These are phyloP conservation scores for Pseudogymnoascus sp. DNA, from an alignment of 2,329 filamentous ascomycete genomes.

Conservation along the genomic window DNA sequence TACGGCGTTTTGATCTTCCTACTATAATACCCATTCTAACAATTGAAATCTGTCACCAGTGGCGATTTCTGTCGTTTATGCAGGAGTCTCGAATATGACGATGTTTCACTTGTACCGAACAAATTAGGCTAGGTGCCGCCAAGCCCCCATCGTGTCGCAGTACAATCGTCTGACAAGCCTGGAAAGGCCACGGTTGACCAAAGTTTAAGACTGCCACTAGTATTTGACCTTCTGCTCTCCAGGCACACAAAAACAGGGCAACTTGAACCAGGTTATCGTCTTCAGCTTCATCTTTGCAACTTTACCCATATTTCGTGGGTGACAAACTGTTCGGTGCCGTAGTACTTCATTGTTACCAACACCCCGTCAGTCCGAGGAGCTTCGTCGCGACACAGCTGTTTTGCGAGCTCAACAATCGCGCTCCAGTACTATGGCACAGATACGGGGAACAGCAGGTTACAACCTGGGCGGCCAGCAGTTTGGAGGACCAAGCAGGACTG, in stretches of 20 bases:
- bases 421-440: constrained; percentile 42
- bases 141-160: neutral
- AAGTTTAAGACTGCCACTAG: constrained; percentile 9
- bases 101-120: constrained; percentile 7
- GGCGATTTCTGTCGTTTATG: constrained; percentile 1
- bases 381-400: constrained; percentile 1
- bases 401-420: neutral
- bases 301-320: neutral
- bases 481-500: constrained; percentile 27
- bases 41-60: neutral
- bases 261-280: neutral
- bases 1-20: neutral
- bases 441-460: constrained; percentile 43
- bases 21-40: neutral
- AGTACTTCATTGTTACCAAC: constrained; percentile 6
- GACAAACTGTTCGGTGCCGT: neutral
- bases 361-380: neutral
- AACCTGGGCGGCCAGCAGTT: constrained; percentile 28
- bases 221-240: constrained; percentile 4
- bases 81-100: neutral
- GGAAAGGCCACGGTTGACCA: constrained; percentile 10
- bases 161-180: constrained; percentile 4
- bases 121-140: constrained; percentile 6
- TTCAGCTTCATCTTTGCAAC: constrained; percentile 4
- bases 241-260: constrained; percentile 4